A percentile compares a stretch with the other conserved stretches of the same genome.
phyloP scores from a whole-genome alignment of 2,329 filamentous ascomycete species.

The Monilinia laxa region DNA sequence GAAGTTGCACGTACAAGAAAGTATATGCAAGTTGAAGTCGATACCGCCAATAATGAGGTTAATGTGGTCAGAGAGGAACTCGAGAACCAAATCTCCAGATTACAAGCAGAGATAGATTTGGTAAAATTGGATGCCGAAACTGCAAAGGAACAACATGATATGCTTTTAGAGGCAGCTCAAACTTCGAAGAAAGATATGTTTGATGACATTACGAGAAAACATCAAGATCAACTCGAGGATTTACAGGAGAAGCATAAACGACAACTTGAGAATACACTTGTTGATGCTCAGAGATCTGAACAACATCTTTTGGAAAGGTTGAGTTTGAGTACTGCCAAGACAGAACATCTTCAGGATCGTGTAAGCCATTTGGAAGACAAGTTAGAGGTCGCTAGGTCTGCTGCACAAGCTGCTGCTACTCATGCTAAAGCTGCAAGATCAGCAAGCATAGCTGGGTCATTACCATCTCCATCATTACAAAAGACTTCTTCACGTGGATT shows the following conservation, averaged over 20 bases:
- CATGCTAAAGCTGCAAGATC: slow-evolving; percentile 37
- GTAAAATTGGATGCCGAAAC: slow-evolving; percentile 78
- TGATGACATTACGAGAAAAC: slow-evolving; percentile 53
- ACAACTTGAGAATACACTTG: slow-evolving; percentile 68
- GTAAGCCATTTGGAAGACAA: slow-evolving; percentile 85
- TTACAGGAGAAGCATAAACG: slow-evolving; percentile 73
- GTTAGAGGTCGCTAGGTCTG: slow-evolving; percentile 82
- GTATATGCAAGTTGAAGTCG: slow-evolving; percentile 77
- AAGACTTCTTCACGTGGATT: slow-evolving; percentile 45
- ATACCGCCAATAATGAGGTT: slow-evolving; percentile 80
- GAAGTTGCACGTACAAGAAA: slow-evolving; percentile 81
- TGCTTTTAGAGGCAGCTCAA: slow-evolving; percentile 79
- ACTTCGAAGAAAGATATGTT: slow-evolving; percentile 61
- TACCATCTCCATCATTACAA: slow-evolving; percentile 23
- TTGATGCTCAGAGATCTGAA: slow-evolving; percentile 81
- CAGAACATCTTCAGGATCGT: slow-evolving; percentile 81
- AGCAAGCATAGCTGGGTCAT: slow-evolving; percentile 24
- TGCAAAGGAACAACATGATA: slow-evolving; percentile 75
- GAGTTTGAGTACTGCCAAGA: slow-evolving; percentile 78
- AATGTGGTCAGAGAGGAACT: slow-evolving; percentile 79
- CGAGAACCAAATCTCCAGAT: slow-evolving; percentile 72
- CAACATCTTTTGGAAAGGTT: slow-evolving; percentile 78
- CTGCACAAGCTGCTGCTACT: slow-evolving; percentile 56
- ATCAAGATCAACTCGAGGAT: slow-evolving; percentile 71
- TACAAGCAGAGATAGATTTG: slow-evolving; percentile 74